A percentile compares a stretch with the other conserved stretches of the same genome.
Conservation (phyloP, 768 basidiomycete genomes). For the Xanthoconium stramineum region DNA sequence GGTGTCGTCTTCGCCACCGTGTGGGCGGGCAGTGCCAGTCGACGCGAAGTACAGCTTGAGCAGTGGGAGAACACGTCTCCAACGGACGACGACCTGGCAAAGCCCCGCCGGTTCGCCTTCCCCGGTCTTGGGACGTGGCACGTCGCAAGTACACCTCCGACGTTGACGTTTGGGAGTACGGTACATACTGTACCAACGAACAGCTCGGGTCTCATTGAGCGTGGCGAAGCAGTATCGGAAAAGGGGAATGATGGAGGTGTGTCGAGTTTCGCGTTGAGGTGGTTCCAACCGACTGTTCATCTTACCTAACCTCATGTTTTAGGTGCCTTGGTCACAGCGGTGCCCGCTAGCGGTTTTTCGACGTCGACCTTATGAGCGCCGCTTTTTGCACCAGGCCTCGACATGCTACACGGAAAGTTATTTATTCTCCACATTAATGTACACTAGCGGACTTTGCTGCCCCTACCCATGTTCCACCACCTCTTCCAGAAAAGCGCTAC, state of each 20-base stretch:
- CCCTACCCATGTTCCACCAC: not conserved
- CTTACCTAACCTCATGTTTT: not conserved
- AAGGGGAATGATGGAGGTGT: constrained; percentile 1
- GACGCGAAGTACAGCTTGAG: not conserved
- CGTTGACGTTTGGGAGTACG: constrained; percentile 6
- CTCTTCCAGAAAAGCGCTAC: not conserved
- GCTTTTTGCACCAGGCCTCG: not conserved
- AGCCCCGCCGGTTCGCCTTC: not conserved
- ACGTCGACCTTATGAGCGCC: not conserved
- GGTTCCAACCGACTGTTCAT: not conserved
- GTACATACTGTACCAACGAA: not conserved
- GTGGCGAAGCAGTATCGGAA: not conserved
- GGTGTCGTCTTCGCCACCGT: constrained; percentile 34
- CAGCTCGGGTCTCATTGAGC: not conserved
- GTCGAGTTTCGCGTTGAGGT: not conserved
- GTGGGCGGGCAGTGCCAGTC: constrained; percentile 22
- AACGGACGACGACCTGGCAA: not conserved
- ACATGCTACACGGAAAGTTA: not conserved
- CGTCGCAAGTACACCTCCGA: constrained; percentile 7
- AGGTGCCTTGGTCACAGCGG: not conserved
- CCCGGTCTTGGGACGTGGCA: constrained; percentile 21
- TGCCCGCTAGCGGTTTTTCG: not conserved
- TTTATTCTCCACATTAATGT: not conserved
- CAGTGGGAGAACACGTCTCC: not conserved
- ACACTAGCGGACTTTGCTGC: too few relatives aligned